These are phyloP conservation scores for Limonomyces culmigenus DNA, from an alignment of 1,284 basidiomycete genomes.

Conservation along the genomic window DNA sequence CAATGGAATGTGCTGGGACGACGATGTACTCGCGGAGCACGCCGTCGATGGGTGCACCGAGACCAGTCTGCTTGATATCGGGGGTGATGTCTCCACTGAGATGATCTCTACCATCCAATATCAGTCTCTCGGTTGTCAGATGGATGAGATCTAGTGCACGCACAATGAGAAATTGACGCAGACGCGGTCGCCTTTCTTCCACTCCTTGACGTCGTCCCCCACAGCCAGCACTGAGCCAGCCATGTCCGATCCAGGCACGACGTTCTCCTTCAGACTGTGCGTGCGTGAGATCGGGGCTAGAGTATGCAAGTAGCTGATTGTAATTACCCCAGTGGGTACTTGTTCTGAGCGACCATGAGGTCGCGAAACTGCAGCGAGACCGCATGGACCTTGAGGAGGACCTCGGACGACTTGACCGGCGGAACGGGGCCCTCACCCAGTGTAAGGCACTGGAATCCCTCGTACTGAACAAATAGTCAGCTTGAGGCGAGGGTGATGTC, in stretches of 20 bases:
- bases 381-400: constrained; percentile 14
- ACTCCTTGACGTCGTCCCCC: constrained; percentile 16
- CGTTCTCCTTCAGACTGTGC: constrained; percentile 5
- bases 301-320: background rate
- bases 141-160: background rate
- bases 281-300: constrained; percentile 1
- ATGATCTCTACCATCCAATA: constrained; percentile 6
- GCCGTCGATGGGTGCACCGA: constrained; percentile 6
- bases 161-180: constrained; percentile 11
- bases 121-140: background rate
- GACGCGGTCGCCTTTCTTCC: constrained; percentile 23
- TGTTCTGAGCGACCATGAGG: constrained; percentile 7
- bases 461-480: constrained; percentile 7
- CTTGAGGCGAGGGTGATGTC: background rate
- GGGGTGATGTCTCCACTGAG: constrained; percentile 9
- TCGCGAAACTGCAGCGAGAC: constrained; percentile 17
- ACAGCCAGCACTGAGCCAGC: constrained; percentile 20
- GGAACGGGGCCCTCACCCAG: constrained; percentile 16
- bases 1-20: constrained; percentile 2
- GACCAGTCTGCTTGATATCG: constrained; percentile 2
- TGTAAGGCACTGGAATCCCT: constrained; percentile 16
- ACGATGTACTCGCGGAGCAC: constrained; percentile 5
- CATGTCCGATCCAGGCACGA: constrained; percentile 20
- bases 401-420: constrained; percentile 8
- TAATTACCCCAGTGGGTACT: constrained; percentile 6